A percentile compares a stretch with the other conserved stretches of the same genome.
phyloP scores from a whole-genome alignment of 1,284 basidiomycete genomes.

The Tilletiopsis washingtonensis region DNA sequence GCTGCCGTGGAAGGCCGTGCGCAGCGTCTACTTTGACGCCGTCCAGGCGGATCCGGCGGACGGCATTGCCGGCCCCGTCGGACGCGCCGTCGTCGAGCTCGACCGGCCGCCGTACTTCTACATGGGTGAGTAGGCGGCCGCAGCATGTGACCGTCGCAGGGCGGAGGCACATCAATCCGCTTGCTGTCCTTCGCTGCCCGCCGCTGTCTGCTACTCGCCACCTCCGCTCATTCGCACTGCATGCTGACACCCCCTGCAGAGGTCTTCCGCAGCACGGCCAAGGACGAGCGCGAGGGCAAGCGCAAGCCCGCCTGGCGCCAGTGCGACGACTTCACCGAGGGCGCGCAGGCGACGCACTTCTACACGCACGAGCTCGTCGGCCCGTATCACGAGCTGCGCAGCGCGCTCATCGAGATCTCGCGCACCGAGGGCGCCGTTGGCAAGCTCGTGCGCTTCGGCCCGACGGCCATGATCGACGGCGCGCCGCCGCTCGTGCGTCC shows the following conservation, averaged over 20 bases:
- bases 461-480: too few species aligned
- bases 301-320: constrained; percentile 33
- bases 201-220: too few species aligned
- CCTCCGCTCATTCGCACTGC: too few species aligned
- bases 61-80: constrained; percentile 19
- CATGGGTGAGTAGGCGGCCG: constrained; percentile 16
- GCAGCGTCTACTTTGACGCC: constrained; percentile 18
- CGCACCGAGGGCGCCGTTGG: constrained; percentile 13
- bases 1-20: not conserved
- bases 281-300: constrained; percentile 7
- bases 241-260: constrained; percentile 4
- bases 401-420: constrained; percentile 18
- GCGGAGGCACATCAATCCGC: too few species aligned
- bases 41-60: constrained; percentile 25
- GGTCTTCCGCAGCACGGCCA: constrained; percentile 23
- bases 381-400: constrained; percentile 25
- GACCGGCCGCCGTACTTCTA: constrained; percentile 33
- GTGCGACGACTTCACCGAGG: constrained; percentile 40
- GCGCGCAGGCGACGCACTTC: constrained; percentile 24
- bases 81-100: constrained; percentile 26
- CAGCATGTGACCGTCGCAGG: too few species aligned
- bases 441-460: constrained; percentile 14
- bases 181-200: too few species aligned
- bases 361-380: constrained; percentile 27
- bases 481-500: not conserved